Base-by-base conservation (phyloP, 2,329 filamentous ascomycete genomes). In the Ophiocordyceps australis region DNA sequence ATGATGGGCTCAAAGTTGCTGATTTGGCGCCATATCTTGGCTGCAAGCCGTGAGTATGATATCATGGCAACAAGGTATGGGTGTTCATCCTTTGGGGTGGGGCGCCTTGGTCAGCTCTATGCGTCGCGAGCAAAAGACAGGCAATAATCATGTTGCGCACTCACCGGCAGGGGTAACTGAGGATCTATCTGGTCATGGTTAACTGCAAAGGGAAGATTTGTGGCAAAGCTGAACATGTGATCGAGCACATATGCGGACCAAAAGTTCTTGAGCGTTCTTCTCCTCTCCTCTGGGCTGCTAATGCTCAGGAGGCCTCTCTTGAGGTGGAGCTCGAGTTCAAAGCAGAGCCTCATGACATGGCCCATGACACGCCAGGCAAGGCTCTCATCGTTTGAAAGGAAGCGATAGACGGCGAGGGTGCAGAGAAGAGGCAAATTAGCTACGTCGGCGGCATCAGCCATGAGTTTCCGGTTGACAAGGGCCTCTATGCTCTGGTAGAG, bases 201-300 rank as follows among this genome's bases (percentile, higher is more conserved):
- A 19, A 92, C 59, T 3, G 79, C 74, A 51, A 82, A 92, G 1
- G 83, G 83, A 46, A 93, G 63, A 1, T 83, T 83, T 0, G 80
- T 85, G n/a, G 76, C 79, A 38, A 93, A 81, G 34, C 77, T 82
- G 82, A 82, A 93, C 26, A 83, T 64, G 20, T 82, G 63, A 44
- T 93, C 85, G 20, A 93, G 57, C 4, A 83, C 74, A 41, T 89
- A 92, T 12, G 83, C 72, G 2, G 76, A 72, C 85, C 81, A 94
- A 47, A 91, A 92, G 10, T 80, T 67, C 25, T 74, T 68, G 16
- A 79, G 61, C 0, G 77, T 72, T 26, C 69, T 62, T 25, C 62
- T 58, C 25, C 79, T 65, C 32, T 83, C 76, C 22, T 70, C 59
- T 23, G 79, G 71, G 34, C 77, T 67, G 7, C 61, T 51, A 24